Conservation (phyloP, 768 basidiomycete genomes). For the Auriscalpium vulgare region DNA sequence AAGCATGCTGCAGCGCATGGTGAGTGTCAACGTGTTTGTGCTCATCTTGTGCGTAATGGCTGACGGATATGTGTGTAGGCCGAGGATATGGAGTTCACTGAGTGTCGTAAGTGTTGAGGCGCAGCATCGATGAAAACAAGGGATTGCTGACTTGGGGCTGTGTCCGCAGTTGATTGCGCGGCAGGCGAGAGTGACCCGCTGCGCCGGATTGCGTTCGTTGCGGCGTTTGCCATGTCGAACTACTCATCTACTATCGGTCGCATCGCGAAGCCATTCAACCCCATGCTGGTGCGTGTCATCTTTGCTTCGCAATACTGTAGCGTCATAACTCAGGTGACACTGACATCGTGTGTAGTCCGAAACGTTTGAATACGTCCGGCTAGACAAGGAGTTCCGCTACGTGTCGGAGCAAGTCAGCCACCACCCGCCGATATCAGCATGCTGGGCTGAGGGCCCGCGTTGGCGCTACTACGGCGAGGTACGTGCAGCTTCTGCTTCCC, state of each 20-base stretch:
- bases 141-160: not conserved
- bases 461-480: conserved; percentile 93
- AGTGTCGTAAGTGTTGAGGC: conserved; percentile 57
- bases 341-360: conserved; percentile 49
- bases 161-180: conserved; percentile 69
- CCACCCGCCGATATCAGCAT: conserved; percentile 94
- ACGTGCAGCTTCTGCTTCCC: conserved; percentile 5
- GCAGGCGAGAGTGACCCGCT: conserved; percentile 68
- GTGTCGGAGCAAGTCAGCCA: conserved; percentile 96
- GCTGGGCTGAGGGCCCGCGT: conserved; percentile 82
- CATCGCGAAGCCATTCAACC: conserved; percentile 96
- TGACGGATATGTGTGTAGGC: conserved; percentile 32
- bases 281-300: conserved; percentile 64
- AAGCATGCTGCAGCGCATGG: conserved; percentile 95
- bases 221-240: conserved; percentile 96
- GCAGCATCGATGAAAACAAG: not conserved
- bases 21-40: conserved; percentile 20
- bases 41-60: not conserved
- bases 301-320: not conserved
- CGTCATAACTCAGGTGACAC: not conserved
- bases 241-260: conserved; percentile 94
- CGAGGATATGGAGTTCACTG: conserved; percentile 97
- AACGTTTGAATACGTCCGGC: conserved; percentile 87
- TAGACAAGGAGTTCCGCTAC: conserved; percentile 87
- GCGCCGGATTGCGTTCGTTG: conserved; percentile 83